Conservation (phyloP, 768 basidiomycete species). For the Boletus tomentosulus region DNA sequence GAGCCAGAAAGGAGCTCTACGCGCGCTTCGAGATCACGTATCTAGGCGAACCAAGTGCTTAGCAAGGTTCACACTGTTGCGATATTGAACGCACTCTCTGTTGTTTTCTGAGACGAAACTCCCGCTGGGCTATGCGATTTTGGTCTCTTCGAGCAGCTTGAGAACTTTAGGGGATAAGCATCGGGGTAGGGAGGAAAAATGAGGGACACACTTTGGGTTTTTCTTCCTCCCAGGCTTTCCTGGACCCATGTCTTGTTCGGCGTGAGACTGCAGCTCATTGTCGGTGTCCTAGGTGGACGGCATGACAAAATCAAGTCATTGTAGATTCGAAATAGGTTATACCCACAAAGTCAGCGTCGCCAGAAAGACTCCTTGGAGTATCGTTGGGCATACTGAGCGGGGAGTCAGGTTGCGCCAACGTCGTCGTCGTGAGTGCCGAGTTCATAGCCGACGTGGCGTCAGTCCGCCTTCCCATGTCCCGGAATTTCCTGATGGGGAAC, state of each 20-base stretch:
- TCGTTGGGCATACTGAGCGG: conserved; percentile 43
- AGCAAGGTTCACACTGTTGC: neutral
- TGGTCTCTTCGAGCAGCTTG: conserved; percentile 87
- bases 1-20: conserved; percentile 94
- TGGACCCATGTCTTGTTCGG: conserved; percentile 26
- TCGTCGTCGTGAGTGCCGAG: neutral
- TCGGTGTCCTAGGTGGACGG: conserved; percentile 58
- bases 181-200: conserved; percentile 9
- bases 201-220: conserved; percentile 69
- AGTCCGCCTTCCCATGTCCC: neutral
- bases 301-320: conserved; percentile 8
- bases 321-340: conserved; percentile 8
- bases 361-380: conserved; percentile 58
- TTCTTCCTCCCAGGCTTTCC: conserved; percentile 72
- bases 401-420: neutral
- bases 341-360: conserved; percentile 50
- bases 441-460: conserved; percentile 1
- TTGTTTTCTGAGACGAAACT: conserved; percentile 89
- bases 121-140: conserved; percentile 89
- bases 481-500: neutral
- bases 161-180: conserved; percentile 48
- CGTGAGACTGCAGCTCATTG: conserved; percentile 55
- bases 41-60: conserved; percentile 42
- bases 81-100: conserved; percentile 53
- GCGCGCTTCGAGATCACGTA: conserved; percentile 91